A percentile compares a stretch with the other conserved stretches of the same genome.
Evolutionary conservation across 805 yeast species (phyloP).

Genomic region (Millerozyma acaciae): DNA sequence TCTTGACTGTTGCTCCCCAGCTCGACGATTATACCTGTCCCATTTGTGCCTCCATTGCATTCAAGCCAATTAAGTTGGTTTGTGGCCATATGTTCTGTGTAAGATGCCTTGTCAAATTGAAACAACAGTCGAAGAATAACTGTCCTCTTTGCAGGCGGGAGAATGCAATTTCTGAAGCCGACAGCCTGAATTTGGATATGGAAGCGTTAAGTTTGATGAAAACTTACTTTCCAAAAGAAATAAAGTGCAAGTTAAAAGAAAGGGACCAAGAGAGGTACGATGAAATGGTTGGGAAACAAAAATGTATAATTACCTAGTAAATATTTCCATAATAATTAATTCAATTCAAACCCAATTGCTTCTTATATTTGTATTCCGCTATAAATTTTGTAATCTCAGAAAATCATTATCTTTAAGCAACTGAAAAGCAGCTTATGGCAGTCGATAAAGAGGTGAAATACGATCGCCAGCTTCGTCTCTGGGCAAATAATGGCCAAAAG

Average conservation of each 20-base stretch:
- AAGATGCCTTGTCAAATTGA: conserved; percentile 65
- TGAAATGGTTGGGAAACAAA: conserved; percentile 21
- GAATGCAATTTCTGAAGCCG: conserved; percentile 53
- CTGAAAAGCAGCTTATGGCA: conserved; percentile 3
- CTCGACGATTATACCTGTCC: conserved; percentile 75
- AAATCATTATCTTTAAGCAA: background rate
- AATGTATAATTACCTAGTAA: conserved; percentile 11
- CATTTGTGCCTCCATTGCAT: conserved; percentile 65
- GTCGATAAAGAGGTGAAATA: conserved; percentile 51
- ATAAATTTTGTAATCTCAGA: background rate
- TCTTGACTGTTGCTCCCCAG: conserved; percentile 63
- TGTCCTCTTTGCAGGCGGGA: conserved; percentile 67
- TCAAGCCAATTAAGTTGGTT: conserved; percentile 60
- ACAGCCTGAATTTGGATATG: conserved; percentile 54
- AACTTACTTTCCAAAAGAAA: conserved; percentile 62
- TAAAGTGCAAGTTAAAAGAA: conserved; percentile 56
- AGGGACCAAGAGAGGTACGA: conserved; percentile 40
- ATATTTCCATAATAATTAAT: background rate
- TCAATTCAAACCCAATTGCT: background rate
- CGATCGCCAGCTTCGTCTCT: conserved; percentile 83
- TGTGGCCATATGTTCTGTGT: conserved; percentile 73
- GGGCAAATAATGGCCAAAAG: conserved; percentile 78
- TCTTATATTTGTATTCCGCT: background rate
- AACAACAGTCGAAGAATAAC: conserved; percentile 51
- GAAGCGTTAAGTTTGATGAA: conserved; percentile 52